Conservation (phyloP, 2,329 filamentous ascomycete genomes). For the Lasiodiplodia citricola region DNA sequence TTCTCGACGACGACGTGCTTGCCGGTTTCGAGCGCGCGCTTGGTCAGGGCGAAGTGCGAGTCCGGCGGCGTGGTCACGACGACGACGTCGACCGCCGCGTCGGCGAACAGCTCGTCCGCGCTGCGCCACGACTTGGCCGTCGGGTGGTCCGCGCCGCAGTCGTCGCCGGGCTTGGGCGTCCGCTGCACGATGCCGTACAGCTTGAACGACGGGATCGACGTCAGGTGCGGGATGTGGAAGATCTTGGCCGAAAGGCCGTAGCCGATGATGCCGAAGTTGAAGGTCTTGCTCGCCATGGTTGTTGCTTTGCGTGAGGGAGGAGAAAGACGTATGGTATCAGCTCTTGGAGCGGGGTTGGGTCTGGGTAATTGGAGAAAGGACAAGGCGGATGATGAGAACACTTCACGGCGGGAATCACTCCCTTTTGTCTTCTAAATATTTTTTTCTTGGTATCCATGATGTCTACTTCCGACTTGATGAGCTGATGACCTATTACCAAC, state of each 20-base stretch:
- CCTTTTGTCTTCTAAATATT: background rate
- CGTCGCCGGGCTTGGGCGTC: conserved; percentile 66
- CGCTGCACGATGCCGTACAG: conserved; percentile 80
- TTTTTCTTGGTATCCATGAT: background rate
- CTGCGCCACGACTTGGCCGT: conserved; percentile 67
- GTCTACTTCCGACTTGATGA: background rate
- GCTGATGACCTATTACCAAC: background rate
- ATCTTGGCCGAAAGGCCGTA: conserved; percentile 73
- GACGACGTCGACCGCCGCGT: conserved; percentile 70
- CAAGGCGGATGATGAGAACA: background rate
- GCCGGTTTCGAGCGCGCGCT: conserved; percentile 68
- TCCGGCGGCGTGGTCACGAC: conserved; percentile 74
- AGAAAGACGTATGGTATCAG: background rate
- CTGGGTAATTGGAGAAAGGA: background rate
- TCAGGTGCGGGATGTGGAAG: conserved; percentile 84
- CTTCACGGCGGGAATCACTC: background rate
- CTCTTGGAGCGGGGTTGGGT: background rate
- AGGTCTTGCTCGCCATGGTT: conserved; percentile 7
- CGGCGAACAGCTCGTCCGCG: conserved; percentile 67
- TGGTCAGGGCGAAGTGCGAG: conserved; percentile 70
- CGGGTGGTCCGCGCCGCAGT: conserved; percentile 72
- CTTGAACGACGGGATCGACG: conserved; percentile 59
- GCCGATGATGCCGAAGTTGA: conserved; percentile 64
- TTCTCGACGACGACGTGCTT: conserved; percentile 86
- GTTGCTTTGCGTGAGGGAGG: background rate